Evolutionary conservation across 179 eudicot species (phyloP), one percentile per base, ranked within the genome.

Genomic region (Actinidia chinensis): DNA sequence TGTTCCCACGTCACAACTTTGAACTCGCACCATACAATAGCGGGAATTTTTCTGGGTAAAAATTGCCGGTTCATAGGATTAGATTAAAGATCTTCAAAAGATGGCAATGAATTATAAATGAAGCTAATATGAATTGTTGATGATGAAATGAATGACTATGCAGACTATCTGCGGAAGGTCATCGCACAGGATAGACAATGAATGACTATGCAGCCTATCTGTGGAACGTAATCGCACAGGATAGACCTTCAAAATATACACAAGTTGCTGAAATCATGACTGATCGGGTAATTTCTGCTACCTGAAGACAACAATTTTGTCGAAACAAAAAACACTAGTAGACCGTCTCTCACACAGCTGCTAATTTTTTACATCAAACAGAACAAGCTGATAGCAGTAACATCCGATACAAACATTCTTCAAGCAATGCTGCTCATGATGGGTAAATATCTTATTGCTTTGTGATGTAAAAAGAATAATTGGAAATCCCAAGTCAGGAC

Each of bases 401-500:
- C 89, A 74, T 94, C 96, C 15, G 92, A 92, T 82, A 91, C 95
- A 76, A 94, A 89, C 59, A 83, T 92, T 78, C 86, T 92, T 44
- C 92, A 79, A 1, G 98, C 97, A 83, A 94, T 94, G 98, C 91
- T 87, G 84, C 88, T 91, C 68, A 94, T 94, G 97, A 84, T 94
- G 84, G 98, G 98, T 90, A 68, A 78, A 74, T 67, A 61, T 25
- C 67, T 74, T 20, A 13, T 22, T 42, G 46, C 13, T 18, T 54
- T 54, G 8, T 17, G 2, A 71, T 51, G 23, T 28, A 22, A 73
- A 40, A 75, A 17, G 6, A 46, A 47, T 10, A 51, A 46, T 3
- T 17, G 36, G 50, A 40, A 46, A 76, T 50, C 17, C 22, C 1
- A 18, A 52, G 74, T 67, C 52, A 52, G 3, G 4, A 23, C n/a